Conservation (phyloP, 192 early-diverging fungal genomes). For the Kickxella alabastrina region DNA sequence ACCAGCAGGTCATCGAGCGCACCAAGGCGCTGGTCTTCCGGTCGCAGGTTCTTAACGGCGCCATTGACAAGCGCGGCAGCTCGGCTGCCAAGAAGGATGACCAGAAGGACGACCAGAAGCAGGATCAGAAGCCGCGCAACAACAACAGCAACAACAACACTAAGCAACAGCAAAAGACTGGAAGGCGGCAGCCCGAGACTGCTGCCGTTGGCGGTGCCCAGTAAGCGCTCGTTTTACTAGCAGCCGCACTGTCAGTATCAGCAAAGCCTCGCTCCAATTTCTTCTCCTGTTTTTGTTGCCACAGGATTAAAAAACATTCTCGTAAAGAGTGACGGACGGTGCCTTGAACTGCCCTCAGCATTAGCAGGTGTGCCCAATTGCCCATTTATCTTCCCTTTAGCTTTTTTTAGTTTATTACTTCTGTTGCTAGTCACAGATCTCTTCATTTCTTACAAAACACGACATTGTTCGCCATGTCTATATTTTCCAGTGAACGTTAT, state of each 20-base stretch:
- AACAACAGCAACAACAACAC: slow-evolving; percentile 13
- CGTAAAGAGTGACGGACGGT: too few relatives aligned
- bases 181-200: slow-evolving; percentile 23
- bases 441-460: too few relatives aligned
- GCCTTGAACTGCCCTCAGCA: too few relatives aligned
- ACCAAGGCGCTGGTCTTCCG: slow-evolving; percentile 89
- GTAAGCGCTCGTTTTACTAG: slow-evolving; percentile 7
- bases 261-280: neutral
- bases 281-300: too few relatives aligned
- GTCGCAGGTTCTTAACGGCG: slow-evolving; percentile 78
- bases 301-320: too few relatives aligned
- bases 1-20: slow-evolving; percentile 94
- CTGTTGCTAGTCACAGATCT: too few relatives aligned
- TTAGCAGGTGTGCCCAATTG: too few relatives aligned
- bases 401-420: too few relatives aligned
- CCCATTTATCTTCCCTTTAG: too few relatives aligned
- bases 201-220: slow-evolving; percentile 20
- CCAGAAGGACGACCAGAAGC: slow-evolving; percentile 23
- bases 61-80: slow-evolving; percentile 79
- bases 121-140: slow-evolving; percentile 11
- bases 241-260: neutral
- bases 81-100: slow-evolving; percentile 38
- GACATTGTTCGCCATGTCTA: too few relatives aligned
- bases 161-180: slow-evolving; percentile 28
- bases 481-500: too few relatives aligned